These are phyloP conservation scores for Teratosphaeria epicoccoides DNA, from an alignment of 2,329 filamentous ascomycete genomes.

Conservation along the genomic window DNA sequence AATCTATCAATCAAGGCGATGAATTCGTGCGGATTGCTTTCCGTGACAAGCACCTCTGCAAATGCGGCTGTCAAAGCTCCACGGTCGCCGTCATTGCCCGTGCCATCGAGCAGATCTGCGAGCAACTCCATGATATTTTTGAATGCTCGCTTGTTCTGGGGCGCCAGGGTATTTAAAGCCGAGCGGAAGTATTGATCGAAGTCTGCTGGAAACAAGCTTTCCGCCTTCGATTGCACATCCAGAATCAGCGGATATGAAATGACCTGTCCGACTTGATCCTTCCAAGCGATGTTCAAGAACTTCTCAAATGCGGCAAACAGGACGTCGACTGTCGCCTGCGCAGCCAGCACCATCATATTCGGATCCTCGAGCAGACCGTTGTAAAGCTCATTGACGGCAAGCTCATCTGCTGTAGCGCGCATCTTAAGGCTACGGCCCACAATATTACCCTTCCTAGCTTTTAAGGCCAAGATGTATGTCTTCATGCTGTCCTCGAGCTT, in stretches of 20 bases:
- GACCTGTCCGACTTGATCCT: constrained; percentile 74
- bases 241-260: constrained; percentile 62
- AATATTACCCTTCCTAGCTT: constrained; percentile 77
- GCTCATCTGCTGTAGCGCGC: constrained; percentile 60
- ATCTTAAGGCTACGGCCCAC: constrained; percentile 66
- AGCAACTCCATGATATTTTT: constrained; percentile 75
- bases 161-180: constrained; percentile 42
- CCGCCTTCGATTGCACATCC: constrained; percentile 56
- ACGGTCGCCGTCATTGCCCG: constrained; percentile 80
- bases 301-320: constrained; percentile 91
- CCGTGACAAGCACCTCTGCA: constrained; percentile 70
- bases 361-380: constrained; percentile 78
- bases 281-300: constrained; percentile 80
- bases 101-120: constrained; percentile 78
- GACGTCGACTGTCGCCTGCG: constrained; percentile 69
- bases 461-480: constrained; percentile 70
- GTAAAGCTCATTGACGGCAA: constrained; percentile 79
- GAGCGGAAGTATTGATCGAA: constrained; percentile 51
- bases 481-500: constrained; percentile 76
- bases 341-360: constrained; percentile 61
- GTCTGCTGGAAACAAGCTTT: constrained; percentile 58
- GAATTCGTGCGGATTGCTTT: constrained; percentile 67
- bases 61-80: constrained; percentile 82
- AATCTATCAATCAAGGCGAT: constrained; percentile 81
- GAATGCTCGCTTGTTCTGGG: constrained; percentile 62